Conservation (phyloP, 2,329 filamentous ascomycete species). For the Pyrenochaeta sp. region DNA sequence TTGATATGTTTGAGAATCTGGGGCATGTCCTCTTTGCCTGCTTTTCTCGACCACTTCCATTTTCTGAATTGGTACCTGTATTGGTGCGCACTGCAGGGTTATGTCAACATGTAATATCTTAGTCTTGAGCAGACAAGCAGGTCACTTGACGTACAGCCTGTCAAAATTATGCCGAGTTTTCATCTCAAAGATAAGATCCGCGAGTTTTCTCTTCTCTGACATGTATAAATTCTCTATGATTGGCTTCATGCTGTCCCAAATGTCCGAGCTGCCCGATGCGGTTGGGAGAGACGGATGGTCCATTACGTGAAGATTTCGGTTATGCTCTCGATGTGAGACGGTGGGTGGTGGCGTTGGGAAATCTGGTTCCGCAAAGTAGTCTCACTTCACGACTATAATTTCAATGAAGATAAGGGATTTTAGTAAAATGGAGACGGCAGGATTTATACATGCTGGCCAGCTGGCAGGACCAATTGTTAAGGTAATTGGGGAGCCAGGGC, state of each 20-base stretch:
- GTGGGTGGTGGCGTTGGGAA: too few relatives aligned
- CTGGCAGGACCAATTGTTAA: too few relatives aligned
- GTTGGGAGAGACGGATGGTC: not conserved
- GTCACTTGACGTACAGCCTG: constrained; percentile 12
- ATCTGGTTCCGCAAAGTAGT: too few relatives aligned
- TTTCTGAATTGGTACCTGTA: constrained; percentile 46
- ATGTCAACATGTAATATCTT: not conserved
- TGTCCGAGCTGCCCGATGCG: constrained; percentile 3
- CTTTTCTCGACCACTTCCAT: constrained; percentile 40
- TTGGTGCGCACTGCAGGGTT: constrained; percentile 32
- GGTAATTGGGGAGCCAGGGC: too few relatives aligned
- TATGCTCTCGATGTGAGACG: not conserved
- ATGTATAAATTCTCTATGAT: constrained; percentile 20
- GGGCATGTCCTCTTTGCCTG: constrained; percentile 28
- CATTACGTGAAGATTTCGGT: not conserved
- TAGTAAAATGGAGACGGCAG: too few relatives aligned
- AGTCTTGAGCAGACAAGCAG: not conserved
- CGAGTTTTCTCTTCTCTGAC: constrained; percentile 12
- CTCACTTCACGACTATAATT: too few relatives aligned
- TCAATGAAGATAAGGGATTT: too few relatives aligned
- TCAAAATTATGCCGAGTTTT: constrained; percentile 18
- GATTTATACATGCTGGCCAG: too few relatives aligned
- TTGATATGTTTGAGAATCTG: constrained; percentile 18
- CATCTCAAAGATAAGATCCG: constrained; percentile 16
- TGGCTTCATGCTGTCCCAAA: constrained; percentile 22